A percentile compares a stretch with the other conserved stretches of the same genome.
Evolutionary conservation across 768 basidiomycete genomes (phyloP).

Genomic region (Agrocybe chaxingu): DNA sequence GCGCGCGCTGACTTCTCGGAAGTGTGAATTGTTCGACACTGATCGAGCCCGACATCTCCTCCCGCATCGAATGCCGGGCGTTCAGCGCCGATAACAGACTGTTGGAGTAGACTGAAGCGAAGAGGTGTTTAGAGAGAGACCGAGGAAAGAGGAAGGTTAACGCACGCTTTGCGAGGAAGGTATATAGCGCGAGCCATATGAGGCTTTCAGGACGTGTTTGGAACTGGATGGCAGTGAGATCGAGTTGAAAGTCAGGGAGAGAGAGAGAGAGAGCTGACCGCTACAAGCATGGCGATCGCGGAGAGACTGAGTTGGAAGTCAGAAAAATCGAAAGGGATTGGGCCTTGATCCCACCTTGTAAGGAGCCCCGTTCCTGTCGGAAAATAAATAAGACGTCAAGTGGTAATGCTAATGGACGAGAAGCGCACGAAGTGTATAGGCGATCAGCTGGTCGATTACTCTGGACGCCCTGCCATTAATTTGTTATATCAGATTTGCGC

Average conservation of each 20-base stretch:
- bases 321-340: neutral
- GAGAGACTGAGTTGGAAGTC: neutral
- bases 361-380: conserved; percentile 13
- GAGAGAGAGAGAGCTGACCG: conserved; percentile 3
- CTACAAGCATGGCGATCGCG: conserved; percentile 5
- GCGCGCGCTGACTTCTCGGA: neutral
- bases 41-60: neutral
- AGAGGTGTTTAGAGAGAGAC: neutral
- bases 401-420: neutral
- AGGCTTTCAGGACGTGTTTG: neutral
- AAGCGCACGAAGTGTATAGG: conserved; percentile 20
- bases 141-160: neutral
- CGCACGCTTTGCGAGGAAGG: conserved; percentile 7
- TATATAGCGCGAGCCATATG: conserved; percentile 6
- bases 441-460: conserved; percentile 18
- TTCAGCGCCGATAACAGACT: conserved; percentile 1
- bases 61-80: neutral
- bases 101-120: conserved; percentile 5
- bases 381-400: neutral
- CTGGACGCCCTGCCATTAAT: conserved; percentile 6
- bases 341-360: conserved; percentile 4
- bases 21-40: neutral
- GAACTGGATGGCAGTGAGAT: conserved; percentile 8
- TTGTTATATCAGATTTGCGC: no score
- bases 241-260: conserved; percentile 6